phyloP scores from a whole-genome alignment of 805 yeast species.

The Candida michaelii region DNA sequence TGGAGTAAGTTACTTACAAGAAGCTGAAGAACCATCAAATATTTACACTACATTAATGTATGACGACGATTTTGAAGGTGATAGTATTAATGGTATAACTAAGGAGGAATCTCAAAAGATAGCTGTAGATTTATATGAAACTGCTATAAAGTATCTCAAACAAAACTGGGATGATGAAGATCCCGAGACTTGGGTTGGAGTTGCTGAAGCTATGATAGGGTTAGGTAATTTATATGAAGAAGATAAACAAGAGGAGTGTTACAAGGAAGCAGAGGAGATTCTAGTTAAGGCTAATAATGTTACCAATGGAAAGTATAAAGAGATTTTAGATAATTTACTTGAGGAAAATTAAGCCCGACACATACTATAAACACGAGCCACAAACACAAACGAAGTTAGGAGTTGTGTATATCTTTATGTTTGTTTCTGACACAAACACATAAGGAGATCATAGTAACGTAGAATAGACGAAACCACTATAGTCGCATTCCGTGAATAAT shows the following conservation, averaged over 20 bases:
- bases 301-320: slow-evolving; percentile 71
- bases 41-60: slow-evolving; percentile 58
- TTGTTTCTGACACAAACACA: no score
- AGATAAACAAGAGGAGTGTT: slow-evolving; percentile 63
- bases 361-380: no score
- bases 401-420: no score
- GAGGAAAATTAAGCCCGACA: not conserved
- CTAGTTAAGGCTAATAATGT: slow-evolving; percentile 75
- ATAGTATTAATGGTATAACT: slow-evolving; percentile 36
- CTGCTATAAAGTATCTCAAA: slow-evolving; percentile 58
- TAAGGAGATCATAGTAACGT: no score
- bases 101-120: slow-evolving; percentile 46
- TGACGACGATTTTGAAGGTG: slow-evolving; percentile 43
- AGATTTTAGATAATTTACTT: slow-evolving; percentile 54
- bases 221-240: slow-evolving; percentile 73
- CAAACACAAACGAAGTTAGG: no score
- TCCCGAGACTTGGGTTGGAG: slow-evolving; percentile 77
- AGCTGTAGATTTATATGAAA: slow-evolving; percentile 47
- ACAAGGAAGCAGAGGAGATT: slow-evolving; percentile 66
- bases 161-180: slow-evolving; percentile 67
- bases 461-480: no score
- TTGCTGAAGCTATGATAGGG: slow-evolving; percentile 83
- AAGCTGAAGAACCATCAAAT: slow-evolving; percentile 61
- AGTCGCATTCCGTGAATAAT: no score
- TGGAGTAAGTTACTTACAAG: slow-evolving; percentile 64